Evolutionary conservation across 495 filamentous ascomycete species (phyloP), one percentile per base, ranked within the genome.

Genomic region (Bacidia gigantensis): DNA sequence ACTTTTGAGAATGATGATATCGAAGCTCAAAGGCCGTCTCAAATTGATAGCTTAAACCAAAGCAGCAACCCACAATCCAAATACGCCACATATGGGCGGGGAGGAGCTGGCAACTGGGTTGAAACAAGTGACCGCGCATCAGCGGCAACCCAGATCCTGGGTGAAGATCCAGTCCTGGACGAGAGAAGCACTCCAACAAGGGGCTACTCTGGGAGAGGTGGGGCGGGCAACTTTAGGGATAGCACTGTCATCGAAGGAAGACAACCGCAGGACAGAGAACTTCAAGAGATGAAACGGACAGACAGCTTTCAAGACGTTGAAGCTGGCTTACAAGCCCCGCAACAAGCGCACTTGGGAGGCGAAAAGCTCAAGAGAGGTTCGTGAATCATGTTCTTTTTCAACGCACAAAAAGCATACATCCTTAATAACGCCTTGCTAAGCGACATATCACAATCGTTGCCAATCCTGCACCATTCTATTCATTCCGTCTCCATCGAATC

Each of bases 401-500:
- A 11, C 21, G 38, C 11, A 1, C 17, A 2, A 12, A 50, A 26
- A 51, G 26, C 22, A 20, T 58, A 35, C n/a, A 11, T 43, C 41
- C 50, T 18, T 32, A 43, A 38, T 2, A 59, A 59, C 59, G 49
- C 59, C 59, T 39, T 51, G 59, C 59, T 62, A 44, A 24, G 40
- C 32, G 14, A 24, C 14, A 21, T 17, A 51, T 41, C 23, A 17
- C 32, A 35, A 46, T 29, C 2, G 22, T 35, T 43, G 29, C 22
- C n/a, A 24, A 45, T 41, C 32, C 42, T 52, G 58, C 14, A 58
- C 29, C 29, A 35, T n/a, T n/a, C n/a, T n/a, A n/a, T 60, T 78
- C 72, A 84, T 63, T 87, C 83, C 63, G 82, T 69, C 62, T 85
- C 80, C 81, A 87, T 86, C 56, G 73, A 69, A 59, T 80, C 72